Evolutionary conservation across 805 yeast genomes (phyloP), one percentile per base, ranked within the genome.

Genomic region (Pichia californica): DNA sequence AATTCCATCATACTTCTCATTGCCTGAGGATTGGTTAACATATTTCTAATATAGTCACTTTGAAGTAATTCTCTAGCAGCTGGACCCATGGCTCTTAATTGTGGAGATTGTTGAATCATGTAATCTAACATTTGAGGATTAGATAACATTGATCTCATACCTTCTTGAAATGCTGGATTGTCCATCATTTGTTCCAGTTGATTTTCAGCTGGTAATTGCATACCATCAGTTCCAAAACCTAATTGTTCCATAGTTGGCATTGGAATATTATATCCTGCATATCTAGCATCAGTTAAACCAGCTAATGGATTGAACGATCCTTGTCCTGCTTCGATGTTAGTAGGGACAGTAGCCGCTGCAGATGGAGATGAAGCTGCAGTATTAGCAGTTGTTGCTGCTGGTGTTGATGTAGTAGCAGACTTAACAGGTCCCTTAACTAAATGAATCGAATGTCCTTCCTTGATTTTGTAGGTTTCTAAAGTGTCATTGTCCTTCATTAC

Each of bases 241-340:
- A 61, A 45, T 18, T 57, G 55, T 45, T 61, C 65, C 83, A 87
- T 76, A 3, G 85, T 74, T 5, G 99, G 98, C 63, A 93, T 70
- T 55, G 88, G 89, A 7, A 88, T 76, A 38, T 69, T 67, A 54
- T 79, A 81, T 1, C 99, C 99, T 3, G 98, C 97, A 58, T 88
- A 93, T 43, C 97, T 77, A 2, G 98, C 98, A 39, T 96, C 91
- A 0, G 98, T 91, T 51, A 91, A 70, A 51, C 84, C 96, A 10
- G 95, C 89, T 56, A 93, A 71, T 30, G 96, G 95, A 63, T 93
- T 88, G 63, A 83, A 86, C 0, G 94, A 75, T 11, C 91, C 93
- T 50, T 79, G 83, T 5, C 99, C 99, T 2, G 97, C 77, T 4
- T 95, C 78, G 38, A 91, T 73, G 56, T 82, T 86, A 15, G 80